Conservation (phyloP, 1,284 basidiomycete species). For the Bjerkandera adusta region DNA sequence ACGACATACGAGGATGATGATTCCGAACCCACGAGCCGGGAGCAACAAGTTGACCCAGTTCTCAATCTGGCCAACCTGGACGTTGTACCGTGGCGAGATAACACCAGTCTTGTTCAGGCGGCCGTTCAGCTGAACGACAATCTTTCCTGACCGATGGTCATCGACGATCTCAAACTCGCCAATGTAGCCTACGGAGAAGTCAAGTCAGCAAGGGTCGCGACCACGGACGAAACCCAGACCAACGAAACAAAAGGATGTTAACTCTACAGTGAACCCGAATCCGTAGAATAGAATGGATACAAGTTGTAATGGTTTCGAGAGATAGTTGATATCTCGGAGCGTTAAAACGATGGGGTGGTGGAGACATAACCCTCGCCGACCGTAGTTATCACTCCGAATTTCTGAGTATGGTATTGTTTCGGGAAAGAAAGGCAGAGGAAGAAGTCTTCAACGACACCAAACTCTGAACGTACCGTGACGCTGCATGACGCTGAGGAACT, state of each 20-base stretch:
- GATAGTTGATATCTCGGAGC: conserved; percentile 58
- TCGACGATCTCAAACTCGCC: conserved; percentile 99
- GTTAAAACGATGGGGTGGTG: conserved; percentile 71
- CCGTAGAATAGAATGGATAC: conserved; percentile 36
- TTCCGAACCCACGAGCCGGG: conserved; percentile 94
- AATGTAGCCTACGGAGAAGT: conserved; percentile 84
- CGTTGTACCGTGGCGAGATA: conserved; percentile 98
- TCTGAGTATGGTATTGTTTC: conserved; percentile 8
- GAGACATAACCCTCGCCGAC: conserved; percentile 49
- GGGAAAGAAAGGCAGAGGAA: conserved; percentile 13
- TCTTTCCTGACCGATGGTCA: conserved; percentile 98
- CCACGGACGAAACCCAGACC: too few relatives aligned
- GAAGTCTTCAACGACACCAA: conserved; percentile 5
- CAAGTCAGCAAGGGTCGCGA: too few relatives aligned
- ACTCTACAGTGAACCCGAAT: conserved; percentile 56
- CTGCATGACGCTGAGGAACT: conserved; percentile 97
- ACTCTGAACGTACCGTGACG: conserved; percentile 77
- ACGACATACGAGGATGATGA: conserved; percentile 57
- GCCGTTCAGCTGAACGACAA: conserved; percentile 98
- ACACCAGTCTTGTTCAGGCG: conserved; percentile 99
- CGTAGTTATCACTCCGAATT: conserved; percentile 74
- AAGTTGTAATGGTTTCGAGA: conserved; percentile 50
- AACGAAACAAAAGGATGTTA: conserved; percentile 43
- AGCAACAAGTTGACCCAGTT: conserved; percentile 93
- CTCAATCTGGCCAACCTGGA: conserved; percentile 92